Evolutionary conservation across 352 stramenopile genomes (phyloP), one percentile per base, ranked within the genome.

Genomic region (Blastocystis sp.): DNA sequence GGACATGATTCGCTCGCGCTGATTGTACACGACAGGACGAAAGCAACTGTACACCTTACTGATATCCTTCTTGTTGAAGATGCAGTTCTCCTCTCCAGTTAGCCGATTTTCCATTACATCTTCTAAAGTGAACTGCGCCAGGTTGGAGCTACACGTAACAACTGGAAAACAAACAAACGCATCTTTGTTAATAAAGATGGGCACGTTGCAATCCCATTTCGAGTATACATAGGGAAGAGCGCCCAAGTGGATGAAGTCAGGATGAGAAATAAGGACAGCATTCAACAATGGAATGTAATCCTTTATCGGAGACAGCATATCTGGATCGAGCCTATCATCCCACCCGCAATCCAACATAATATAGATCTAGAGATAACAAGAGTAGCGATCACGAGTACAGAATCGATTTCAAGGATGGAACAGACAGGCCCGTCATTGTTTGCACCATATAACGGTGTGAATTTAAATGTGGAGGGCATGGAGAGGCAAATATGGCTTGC

Each of bases 321-420:
- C 56, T 29, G 76, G 89, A 69, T 92, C 90, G 69, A 92, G 90
- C 23, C 91, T 77, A 34, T 92, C 91, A 50, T 92, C 90, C 90
- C 90, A 92, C 9, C 90, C 90, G 61, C 90, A 92, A 80, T 92
- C 90, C 26, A 92, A 77, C 54, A 92, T 79, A 53, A 92, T 91
- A 53, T 82, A 90, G 55, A 91, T 90, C 18, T 90, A 66, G 7
- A 13, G 23, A 9, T 80, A 45, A 63, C 18, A 26, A 23, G 20
- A 7, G 11, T 7, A 1, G 4, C 13, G 8, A 11, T 66, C 3
- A 29, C n/a, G 39, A 23, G 15, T 26, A 80, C 70, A 37, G 20
- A 45, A 61, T 56, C 70, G n/a, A 80, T 47, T 47, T 80, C 18
- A 5, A 80, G 70, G 8, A 80, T 47, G n/a, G 70, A 80, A 37